These are phyloP conservation scores for Cantharellus anzutake DNA, from an alignment of 768 basidiomycete genomes.

Conservation along the genomic window DNA sequence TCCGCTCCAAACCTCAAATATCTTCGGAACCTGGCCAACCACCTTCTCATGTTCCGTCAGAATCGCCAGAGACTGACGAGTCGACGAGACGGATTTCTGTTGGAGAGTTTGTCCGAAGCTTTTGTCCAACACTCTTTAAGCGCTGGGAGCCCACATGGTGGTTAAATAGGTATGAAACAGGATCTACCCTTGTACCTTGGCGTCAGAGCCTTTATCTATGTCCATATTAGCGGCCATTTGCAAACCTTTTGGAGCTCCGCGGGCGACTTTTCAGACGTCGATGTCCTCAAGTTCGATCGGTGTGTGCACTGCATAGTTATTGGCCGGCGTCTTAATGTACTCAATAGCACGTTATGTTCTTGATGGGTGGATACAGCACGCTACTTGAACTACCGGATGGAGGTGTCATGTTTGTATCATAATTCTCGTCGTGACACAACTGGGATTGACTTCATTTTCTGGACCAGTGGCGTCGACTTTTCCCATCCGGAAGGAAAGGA, in stretches of 20 bases:
- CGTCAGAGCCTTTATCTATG: not conserved
- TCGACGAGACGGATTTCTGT: not conserved
- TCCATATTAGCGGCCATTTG: constrained; percentile 17
- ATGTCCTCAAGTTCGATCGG: constrained; percentile 20
- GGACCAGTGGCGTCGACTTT: constrained; percentile 14
- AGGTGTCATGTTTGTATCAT: constrained; percentile 17
- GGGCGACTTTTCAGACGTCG: constrained; percentile 21
- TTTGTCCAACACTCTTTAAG: constrained; percentile 10
- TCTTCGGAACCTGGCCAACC: not conserved
- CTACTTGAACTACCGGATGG: constrained; percentile 23
- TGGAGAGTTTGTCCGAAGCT: not conserved
- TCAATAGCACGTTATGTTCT: not conserved
- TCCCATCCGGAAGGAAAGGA: constrained; percentile 10
- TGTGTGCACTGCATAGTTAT: constrained; percentile 5
- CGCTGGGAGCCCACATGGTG: constrained; percentile 18
- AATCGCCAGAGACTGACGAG: not conserved
- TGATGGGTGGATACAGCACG: constrained; percentile 12
- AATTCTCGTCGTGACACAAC: not conserved
- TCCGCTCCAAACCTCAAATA: not conserved
- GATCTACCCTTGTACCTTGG: not conserved
- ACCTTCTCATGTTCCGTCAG: not conserved
- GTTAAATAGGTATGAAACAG: constrained; percentile 16
- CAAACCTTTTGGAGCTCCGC: constrained; percentile 21
- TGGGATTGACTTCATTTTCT: not conserved
- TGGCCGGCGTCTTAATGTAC: not conserved